Evolutionary conservation across 1,139 yeast genomes (phyloP).

Genomic region (Lodderomyces pseudojiufengensis): DNA sequence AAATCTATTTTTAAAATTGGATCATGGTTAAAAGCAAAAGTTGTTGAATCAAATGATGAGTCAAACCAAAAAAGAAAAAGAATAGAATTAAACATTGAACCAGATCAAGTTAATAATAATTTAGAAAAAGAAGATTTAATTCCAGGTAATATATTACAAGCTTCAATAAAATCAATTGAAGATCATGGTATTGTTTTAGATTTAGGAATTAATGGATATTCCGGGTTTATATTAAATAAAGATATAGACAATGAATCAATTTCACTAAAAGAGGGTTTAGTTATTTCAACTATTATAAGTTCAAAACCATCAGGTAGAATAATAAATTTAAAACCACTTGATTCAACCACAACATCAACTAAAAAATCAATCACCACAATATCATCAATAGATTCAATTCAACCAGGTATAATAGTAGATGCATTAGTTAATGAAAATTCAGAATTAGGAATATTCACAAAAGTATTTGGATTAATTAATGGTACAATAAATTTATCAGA

Average conservation of each 20-base stretch:
- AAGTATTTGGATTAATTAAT: constrained; percentile 70
- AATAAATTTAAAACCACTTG: constrained; percentile 51
- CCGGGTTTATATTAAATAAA: constrained; percentile 78
- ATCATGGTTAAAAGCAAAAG: constrained; percentile 82
- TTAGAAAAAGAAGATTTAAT: constrained; percentile 63
- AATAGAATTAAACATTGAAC: constrained; percentile 73
- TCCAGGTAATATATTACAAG: constrained; percentile 67
- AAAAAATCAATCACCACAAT: constrained; percentile 50
- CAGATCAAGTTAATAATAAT: constrained; percentile 60
- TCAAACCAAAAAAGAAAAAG: constrained; percentile 52
- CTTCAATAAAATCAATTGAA: constrained; percentile 72
- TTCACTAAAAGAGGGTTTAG: constrained; percentile 34
- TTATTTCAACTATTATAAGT: constrained; percentile 46
- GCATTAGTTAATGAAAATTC: constrained; percentile 62
- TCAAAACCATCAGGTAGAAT: constrained; percentile 55
- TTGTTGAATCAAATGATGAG: constrained; percentile 46
- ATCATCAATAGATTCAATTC: constrained; percentile 69
- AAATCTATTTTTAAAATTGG: constrained; percentile 59
- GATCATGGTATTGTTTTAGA: constrained; percentile 86
- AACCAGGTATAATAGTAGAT: constrained; percentile 82
- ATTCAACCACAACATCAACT: constrained; percentile 27
- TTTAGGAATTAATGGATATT: constrained; percentile 51
- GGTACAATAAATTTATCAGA: constrained; percentile 73
- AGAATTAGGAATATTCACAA: constrained; percentile 59
- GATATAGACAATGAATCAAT: constrained; percentile 38